A percentile compares a stretch with the other conserved stretches of the same genome.
Conservation (phyloP, 2,329 filamentous ascomycete species). For the Fusarium sp. region DNA sequence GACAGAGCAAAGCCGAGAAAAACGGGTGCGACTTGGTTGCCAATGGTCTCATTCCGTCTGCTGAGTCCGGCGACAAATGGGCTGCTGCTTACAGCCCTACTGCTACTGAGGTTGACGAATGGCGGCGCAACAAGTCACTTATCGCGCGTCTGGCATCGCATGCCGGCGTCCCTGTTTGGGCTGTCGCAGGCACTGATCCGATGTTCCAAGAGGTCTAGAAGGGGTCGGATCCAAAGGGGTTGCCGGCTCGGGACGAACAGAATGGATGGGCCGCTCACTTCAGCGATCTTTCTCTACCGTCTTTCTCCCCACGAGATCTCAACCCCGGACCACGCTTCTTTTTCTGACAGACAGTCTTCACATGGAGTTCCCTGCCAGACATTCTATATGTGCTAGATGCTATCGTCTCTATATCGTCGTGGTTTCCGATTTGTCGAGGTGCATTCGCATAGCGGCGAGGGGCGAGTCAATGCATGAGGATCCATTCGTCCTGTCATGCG, state of each 20-base stretch:
- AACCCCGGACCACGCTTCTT: neutral
- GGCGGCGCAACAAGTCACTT: conserved; percentile 37
- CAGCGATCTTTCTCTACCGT: neutral
- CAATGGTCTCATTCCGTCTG: conserved; percentile 6
- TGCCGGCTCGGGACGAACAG: neutral
- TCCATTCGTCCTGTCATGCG: conserved; percentile 11
- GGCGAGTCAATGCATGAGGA: conserved; percentile 15
- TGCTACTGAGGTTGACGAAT: conserved; percentile 30
- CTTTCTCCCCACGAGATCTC: neutral
- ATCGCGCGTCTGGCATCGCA: conserved; percentile 30
- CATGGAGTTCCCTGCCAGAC: conserved; percentile 19
- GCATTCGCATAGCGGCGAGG: conserved; percentile 10
- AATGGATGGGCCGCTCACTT: neutral
- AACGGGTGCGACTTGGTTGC: conserved; percentile 4
- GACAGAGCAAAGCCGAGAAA: conserved; percentile 15
- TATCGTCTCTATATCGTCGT: neutral
- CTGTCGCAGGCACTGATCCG: neutral
- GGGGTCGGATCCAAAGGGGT: neutral
- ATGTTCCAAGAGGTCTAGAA: neutral
- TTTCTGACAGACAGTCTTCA: conserved; percentile 1
- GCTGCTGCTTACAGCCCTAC: conserved; percentile 23
- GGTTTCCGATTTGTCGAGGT: conserved; percentile 15
- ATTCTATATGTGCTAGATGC: conserved; percentile 10
- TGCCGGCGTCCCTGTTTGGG: conserved; percentile 10
- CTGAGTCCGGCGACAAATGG: conserved; percentile 17